phyloP scores from a whole-genome alignment of 177 flowering plant species.

The Vitis hybrid region DNA sequence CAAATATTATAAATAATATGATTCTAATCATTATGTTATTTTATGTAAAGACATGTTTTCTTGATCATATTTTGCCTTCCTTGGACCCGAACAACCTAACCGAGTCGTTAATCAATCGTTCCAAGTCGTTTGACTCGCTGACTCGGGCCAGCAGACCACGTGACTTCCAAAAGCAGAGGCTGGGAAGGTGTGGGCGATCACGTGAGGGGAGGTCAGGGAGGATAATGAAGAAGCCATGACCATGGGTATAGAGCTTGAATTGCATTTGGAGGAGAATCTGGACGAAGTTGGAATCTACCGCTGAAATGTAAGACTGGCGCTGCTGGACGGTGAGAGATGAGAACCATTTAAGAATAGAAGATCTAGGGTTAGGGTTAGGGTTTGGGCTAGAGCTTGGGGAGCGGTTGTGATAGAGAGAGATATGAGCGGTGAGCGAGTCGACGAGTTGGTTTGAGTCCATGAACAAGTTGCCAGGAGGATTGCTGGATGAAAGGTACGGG shows the following conservation, averaged over 20 bases:
- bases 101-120: slow-evolving; percentile 36
- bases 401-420: slow-evolving; percentile 67
- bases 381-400: slow-evolving; percentile 19
- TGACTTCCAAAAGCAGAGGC: slow-evolving; percentile 60
- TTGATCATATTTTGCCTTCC: slow-evolving; percentile 30
- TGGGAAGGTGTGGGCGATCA: slow-evolving; percentile 42
- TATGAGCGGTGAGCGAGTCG: slow-evolving; percentile 81
- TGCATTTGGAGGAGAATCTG: no score
- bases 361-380: slow-evolving; percentile 50
- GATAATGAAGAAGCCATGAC: slow-evolving; percentile 66
- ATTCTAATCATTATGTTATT: no score
- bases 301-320: no score
- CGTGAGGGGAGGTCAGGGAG: slow-evolving; percentile 70
- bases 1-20: no score
- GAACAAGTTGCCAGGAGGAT: slow-evolving; percentile 13
- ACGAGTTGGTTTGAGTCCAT: slow-evolving; percentile 59
- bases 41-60: no score
- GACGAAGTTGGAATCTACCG: no score
- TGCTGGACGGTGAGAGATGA: no score
- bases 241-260: slow-evolving; percentile 35
- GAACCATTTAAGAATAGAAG: slow-evolving; percentile 17
- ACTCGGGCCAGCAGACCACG: slow-evolving; percentile 58
- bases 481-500: not conserved
- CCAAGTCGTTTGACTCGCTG: slow-evolving; percentile 35
- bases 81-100: slow-evolving; percentile 51